These are phyloP conservation scores for Cerrena zonata DNA, from an alignment of 1,284 basidiomycete species.

Conservation along the genomic window DNA sequence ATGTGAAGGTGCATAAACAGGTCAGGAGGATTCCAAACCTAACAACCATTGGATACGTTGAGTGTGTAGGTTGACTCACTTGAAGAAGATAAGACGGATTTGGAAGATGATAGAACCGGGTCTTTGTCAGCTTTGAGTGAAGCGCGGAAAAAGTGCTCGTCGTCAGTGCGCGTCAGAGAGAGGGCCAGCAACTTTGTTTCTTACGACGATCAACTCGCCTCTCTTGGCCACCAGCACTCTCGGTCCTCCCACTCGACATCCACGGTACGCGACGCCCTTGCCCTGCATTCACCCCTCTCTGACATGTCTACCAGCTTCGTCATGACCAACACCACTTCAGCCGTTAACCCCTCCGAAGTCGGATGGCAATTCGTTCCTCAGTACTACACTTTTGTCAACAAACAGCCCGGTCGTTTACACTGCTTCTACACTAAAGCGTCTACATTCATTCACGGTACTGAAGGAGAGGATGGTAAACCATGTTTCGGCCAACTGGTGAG, in stretches of 20 bases:
- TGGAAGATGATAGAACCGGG: no score
- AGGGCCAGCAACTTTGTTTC: slow-evolving; percentile 14
- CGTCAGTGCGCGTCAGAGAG: slow-evolving; percentile 11
- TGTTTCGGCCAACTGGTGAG: slow-evolving; percentile 89
- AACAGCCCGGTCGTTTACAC: slow-evolving; percentile 91
- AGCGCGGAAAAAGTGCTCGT: no score
- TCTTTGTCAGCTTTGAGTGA: no score
- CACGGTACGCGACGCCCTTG: slow-evolving; percentile 9
- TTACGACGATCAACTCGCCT: slow-evolving; percentile 17
- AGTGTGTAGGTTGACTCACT: no score
- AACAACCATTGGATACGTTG: no score
- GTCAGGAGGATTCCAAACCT: no score
- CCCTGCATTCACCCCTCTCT: slow-evolving; percentile 7
- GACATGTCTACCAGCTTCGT: slow-evolving; percentile 22
- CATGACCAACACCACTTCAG: slow-evolving; percentile 35
- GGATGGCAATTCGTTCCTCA: slow-evolving; percentile 97
- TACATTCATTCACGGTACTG: slow-evolving; percentile 92
- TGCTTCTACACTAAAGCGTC: slow-evolving; percentile 99
- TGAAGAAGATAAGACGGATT: no score
- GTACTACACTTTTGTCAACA: slow-evolving; percentile 97
- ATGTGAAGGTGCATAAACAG: no score
- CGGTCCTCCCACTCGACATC: slow-evolving; percentile 14
- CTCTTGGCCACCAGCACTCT: slow-evolving; percentile 16
- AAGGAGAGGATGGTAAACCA: slow-evolving; percentile 86
- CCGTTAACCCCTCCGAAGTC: slow-evolving; percentile 79